A percentile compares a stretch with the other conserved stretches of the same genome.
Conservation (phyloP, 768 basidiomycete genomes). For the Zangia roseola region DNA sequence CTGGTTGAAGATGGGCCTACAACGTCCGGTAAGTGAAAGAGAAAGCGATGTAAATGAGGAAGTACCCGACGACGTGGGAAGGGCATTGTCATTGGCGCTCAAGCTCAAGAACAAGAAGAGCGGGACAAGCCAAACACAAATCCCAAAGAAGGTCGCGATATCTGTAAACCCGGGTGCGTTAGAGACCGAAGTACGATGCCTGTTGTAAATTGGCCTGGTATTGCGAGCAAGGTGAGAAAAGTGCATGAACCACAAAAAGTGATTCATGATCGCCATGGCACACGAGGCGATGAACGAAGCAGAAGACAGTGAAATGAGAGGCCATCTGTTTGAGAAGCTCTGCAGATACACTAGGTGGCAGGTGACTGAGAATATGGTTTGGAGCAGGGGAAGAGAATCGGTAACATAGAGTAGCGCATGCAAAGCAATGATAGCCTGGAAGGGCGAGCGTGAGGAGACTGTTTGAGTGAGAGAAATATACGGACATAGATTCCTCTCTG, state of each 20-base stretch:
- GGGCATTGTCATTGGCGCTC: slow-evolving; percentile 94
- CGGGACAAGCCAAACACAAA: slow-evolving; percentile 88
- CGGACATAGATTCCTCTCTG: slow-evolving; percentile 87
- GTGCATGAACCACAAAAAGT: slow-evolving; percentile 97
- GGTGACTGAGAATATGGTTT: slow-evolving; percentile 72
- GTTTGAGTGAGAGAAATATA: slow-evolving; percentile 9
- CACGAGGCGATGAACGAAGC: slow-evolving; percentile 84
- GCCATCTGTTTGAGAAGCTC: slow-evolving; percentile 91
- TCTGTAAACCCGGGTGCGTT: slow-evolving; percentile 57
- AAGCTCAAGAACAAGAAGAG: slow-evolving; percentile 94
- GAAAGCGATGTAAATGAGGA: background rate
- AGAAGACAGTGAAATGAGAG: slow-evolving; percentile 88
- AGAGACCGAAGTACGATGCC: slow-evolving; percentile 41
- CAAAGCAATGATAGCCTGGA: slow-evolving; percentile 72
- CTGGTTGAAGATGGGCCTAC: slow-evolving; percentile 27
- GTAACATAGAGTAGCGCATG: slow-evolving; percentile 76
- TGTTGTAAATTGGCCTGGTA: slow-evolving; percentile 48
- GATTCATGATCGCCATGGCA: slow-evolving; percentile 79
- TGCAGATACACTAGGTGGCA: slow-evolving; percentile 90
- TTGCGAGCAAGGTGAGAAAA: slow-evolving; percentile 75
- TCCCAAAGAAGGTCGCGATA: slow-evolving; percentile 79
- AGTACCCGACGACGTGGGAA: slow-evolving; percentile 68
- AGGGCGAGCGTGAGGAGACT: slow-evolving; percentile 5
- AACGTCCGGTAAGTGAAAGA: slow-evolving; percentile 12
- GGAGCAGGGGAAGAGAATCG: slow-evolving; percentile 77